Evolutionary conservation across 1,284 basidiomycete genomes (phyloP).

Genomic region (Meira miltonrushii): DNA sequence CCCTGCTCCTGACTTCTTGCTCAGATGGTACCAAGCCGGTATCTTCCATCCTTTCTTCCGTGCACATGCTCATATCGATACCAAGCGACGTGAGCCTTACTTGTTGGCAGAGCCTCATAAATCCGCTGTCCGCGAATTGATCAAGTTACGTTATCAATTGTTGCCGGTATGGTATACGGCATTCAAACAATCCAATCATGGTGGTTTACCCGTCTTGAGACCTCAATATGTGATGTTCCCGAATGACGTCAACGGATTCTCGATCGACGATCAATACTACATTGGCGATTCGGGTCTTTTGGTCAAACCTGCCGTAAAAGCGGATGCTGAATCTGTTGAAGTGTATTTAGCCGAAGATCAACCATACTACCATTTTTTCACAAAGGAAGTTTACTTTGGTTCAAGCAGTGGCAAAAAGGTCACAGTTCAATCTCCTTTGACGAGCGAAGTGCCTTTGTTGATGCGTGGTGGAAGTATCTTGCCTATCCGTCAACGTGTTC

Average conservation of each 20-base stretch:
- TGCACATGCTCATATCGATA: slow-evolving; percentile 96
- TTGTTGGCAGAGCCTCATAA: slow-evolving; percentile 83
- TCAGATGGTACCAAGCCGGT: slow-evolving; percentile 95
- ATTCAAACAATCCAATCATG: slow-evolving; percentile 59
- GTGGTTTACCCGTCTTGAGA: slow-evolving; percentile 40
- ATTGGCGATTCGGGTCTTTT: slow-evolving; percentile 81
- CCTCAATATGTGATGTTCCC: slow-evolving; percentile 94
- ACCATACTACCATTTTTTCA: slow-evolving; percentile 93
- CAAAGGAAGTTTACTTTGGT: slow-evolving; percentile 60
- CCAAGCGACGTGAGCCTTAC: slow-evolving; percentile 93
- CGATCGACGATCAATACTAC: slow-evolving; percentile 90
- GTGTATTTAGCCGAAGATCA: slow-evolving; percentile 79
- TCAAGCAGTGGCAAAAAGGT: slow-evolving; percentile 61
- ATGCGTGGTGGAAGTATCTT: slow-evolving; percentile 88
- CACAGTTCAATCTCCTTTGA: slow-evolving; percentile 59
- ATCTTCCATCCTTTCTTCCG: slow-evolving; percentile 96
- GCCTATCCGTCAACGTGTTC: slow-evolving; percentile 75
- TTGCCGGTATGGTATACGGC: slow-evolving; percentile 95
- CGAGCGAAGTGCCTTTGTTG: slow-evolving; percentile 72
- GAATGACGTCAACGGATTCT: slow-evolving; percentile 73
- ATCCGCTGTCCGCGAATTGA: slow-evolving; percentile 69
- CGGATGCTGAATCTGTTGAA: slow-evolving; percentile 66
- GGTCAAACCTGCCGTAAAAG: slow-evolving; percentile 80
- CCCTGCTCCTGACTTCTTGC: slow-evolving; percentile 85
- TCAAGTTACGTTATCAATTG: slow-evolving; percentile 80